phyloP scores from a whole-genome alignment of 148 eudicot genomes.

The Suaeda aralocaspica region DNA sequence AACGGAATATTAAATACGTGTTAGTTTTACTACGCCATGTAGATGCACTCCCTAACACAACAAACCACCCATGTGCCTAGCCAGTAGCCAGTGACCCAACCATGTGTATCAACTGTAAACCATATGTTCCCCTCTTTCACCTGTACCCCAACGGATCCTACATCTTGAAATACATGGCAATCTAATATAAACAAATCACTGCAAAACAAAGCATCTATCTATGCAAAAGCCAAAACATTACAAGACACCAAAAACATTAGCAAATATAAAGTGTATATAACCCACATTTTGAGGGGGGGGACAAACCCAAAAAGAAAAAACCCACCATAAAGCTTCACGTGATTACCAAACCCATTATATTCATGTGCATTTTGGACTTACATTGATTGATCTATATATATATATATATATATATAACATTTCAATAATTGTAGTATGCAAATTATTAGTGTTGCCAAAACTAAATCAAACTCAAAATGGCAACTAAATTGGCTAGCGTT shows the following conservation, averaged over 20 bases:
- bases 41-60: too few relatives aligned
- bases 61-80: conserved; percentile 2
- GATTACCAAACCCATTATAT: not conserved
- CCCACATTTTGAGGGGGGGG: conserved; percentile 3
- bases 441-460: not conserved
- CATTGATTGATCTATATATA: not conserved
- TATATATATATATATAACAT: too few relatives aligned
- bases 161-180: not conserved
- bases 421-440: not conserved
- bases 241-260: not conserved
- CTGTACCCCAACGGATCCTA: not conserved
- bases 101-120: conserved; percentile 2
- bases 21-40: not conserved
- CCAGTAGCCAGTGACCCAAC: conserved; percentile 4
- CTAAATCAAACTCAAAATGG: conserved; percentile 4
- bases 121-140: not conserved
- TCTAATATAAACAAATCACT: not conserved
- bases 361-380: too few relatives aligned
- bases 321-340: not conserved
- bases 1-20: not conserved
- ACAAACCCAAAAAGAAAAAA: not conserved
- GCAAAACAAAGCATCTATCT: not conserved
- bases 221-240: not conserved
- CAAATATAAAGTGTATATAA: not conserved
- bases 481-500: not conserved